A percentile compares a stretch with the other conserved stretches of the same genome.
Evolutionary conservation across 1,284 basidiomycete species (phyloP).

Genomic region (Omphalotus olearius): DNA sequence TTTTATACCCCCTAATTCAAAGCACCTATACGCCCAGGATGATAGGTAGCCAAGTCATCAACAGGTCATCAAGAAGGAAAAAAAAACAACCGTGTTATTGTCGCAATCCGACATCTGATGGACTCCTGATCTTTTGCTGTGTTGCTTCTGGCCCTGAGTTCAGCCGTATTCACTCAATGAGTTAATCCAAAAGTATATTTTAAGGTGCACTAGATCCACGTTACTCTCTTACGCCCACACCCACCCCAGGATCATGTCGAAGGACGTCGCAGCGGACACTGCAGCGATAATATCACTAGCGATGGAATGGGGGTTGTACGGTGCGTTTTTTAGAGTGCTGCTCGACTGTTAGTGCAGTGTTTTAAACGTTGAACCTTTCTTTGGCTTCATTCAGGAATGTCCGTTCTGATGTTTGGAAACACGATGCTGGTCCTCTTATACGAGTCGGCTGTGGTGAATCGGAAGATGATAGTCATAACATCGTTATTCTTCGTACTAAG

Average conservation of each 20-base stretch:
- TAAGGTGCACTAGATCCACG: too few species aligned
- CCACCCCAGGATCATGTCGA: not conserved
- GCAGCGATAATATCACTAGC: slow-evolving; percentile 1
- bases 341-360: not conserved
- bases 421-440: not conserved
- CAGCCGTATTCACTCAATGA: too few species aligned
- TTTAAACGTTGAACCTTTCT: not conserved
- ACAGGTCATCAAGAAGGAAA: too few species aligned
- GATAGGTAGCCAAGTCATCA: too few species aligned
- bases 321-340: not conserved
- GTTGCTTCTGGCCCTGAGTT: too few species aligned
- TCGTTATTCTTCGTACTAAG: not conserved
- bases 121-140: too few species aligned
- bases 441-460: not conserved
- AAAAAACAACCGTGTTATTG: too few species aligned
- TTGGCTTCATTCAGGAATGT: not conserved
- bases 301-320: slow-evolving; percentile 9
- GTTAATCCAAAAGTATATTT: too few species aligned
- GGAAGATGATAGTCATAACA: not conserved
- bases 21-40: too few species aligned
- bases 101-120: too few species aligned
- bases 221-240: too few species aligned
- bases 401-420: not conserved
- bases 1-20: too few species aligned
- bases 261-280: slow-evolving; percentile 1